These are phyloP conservation scores for Cercospora nicotianae DNA, from an alignment of 2,329 filamentous ascomycete genomes.

Conservation along the genomic window DNA sequence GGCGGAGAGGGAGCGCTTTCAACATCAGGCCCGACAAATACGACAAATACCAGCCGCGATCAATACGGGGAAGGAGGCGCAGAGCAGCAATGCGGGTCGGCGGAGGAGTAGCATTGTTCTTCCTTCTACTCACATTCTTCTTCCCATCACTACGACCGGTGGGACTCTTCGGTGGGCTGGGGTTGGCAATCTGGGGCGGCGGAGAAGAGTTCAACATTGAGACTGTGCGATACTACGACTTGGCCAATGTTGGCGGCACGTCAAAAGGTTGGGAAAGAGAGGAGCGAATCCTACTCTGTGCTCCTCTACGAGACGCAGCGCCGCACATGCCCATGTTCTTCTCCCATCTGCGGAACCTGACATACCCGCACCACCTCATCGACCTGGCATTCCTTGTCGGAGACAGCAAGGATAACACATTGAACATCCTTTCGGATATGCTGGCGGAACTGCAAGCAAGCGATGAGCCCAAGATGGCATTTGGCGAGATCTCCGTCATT, in stretches of 20 bases:
- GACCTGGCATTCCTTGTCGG: slow-evolving; percentile 96
- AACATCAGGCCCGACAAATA: slow-evolving; percentile 89
- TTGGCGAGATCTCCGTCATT: slow-evolving; percentile 95
- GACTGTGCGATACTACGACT: slow-evolving; percentile 95
- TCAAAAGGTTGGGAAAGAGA: slow-evolving; percentile 93
- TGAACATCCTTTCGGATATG: slow-evolving; percentile 71
- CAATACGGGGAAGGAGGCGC: slow-evolving; percentile 67
- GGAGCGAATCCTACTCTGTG: slow-evolving; percentile 91
- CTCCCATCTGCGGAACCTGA: slow-evolving; percentile 92
- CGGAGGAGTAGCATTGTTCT: slow-evolving; percentile 54
- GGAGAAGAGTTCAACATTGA: slow-evolving; percentile 77
- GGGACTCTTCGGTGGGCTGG: slow-evolving; percentile 58
- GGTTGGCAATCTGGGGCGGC: slow-evolving; percentile 57
- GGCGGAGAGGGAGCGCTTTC: slow-evolving; percentile 55
- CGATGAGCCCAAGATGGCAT: slow-evolving; percentile 75
- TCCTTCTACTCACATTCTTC: slow-evolving; percentile 67
- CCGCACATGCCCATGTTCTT: slow-evolving; percentile 97
- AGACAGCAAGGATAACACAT: slow-evolving; percentile 90
- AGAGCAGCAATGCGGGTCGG: slow-evolving; percentile 70
- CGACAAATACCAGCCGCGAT: slow-evolving; percentile 73
- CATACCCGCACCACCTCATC: slow-evolving; percentile 94
- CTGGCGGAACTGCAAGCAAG: slow-evolving; percentile 78
- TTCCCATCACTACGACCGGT: slow-evolving; percentile 71
- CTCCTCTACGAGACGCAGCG: slow-evolving; percentile 88
- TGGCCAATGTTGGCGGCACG: slow-evolving; percentile 86